Conservation (phyloP, 805 yeast genomes). For the Starmerella apicola region DNA sequence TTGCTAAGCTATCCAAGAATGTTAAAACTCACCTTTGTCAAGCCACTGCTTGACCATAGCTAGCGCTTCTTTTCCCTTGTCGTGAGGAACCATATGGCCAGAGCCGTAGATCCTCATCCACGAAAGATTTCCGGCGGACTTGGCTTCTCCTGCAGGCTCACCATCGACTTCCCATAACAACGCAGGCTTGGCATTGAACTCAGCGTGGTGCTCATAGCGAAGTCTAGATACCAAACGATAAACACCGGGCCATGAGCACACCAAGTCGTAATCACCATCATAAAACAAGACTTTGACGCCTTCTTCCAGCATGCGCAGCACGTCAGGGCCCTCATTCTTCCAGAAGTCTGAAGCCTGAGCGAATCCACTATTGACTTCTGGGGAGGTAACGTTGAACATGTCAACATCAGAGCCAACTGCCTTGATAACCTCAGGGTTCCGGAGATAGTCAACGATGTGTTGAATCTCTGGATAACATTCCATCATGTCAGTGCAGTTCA, state of each 20-base stretch:
- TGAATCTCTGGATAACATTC: slow-evolving; percentile 69
- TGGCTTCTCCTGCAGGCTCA: slow-evolving; percentile 52
- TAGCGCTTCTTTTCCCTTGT: slow-evolving; percentile 66
- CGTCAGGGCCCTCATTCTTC: slow-evolving; percentile 70
- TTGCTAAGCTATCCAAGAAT: no score
- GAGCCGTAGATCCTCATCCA: slow-evolving; percentile 78
- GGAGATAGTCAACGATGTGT: slow-evolving; percentile 67
- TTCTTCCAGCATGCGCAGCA: slow-evolving; percentile 56
- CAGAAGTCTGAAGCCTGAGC: slow-evolving; percentile 82
- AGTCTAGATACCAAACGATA: slow-evolving; percentile 66
- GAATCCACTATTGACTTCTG: slow-evolving; percentile 67
- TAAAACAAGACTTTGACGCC: slow-evolving; percentile 75
- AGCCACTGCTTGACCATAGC: slow-evolving; percentile 84
- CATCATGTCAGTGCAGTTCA: slow-evolving; percentile 57
- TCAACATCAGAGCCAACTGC: slow-evolving; percentile 89
- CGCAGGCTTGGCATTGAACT: slow-evolving; percentile 35
- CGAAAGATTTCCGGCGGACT: slow-evolving; percentile 59
- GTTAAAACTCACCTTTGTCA: slow-evolving; percentile 10
- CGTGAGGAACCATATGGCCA: slow-evolving; percentile 93
- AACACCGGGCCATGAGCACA: slow-evolving; percentile 95
- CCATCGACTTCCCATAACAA: slow-evolving; percentile 33
- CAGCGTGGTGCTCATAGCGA: slow-evolving; percentile 50
- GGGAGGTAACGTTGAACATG: slow-evolving; percentile 38
- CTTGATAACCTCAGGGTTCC: slow-evolving; percentile 57
- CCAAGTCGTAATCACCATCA: slow-evolving; percentile 93